A percentile compares a stretch with the other conserved stretches of the same genome.
phyloP scores from a whole-genome alignment of 2,329 filamentous ascomycete genomes.

The Colletotrichum cereale region DNA sequence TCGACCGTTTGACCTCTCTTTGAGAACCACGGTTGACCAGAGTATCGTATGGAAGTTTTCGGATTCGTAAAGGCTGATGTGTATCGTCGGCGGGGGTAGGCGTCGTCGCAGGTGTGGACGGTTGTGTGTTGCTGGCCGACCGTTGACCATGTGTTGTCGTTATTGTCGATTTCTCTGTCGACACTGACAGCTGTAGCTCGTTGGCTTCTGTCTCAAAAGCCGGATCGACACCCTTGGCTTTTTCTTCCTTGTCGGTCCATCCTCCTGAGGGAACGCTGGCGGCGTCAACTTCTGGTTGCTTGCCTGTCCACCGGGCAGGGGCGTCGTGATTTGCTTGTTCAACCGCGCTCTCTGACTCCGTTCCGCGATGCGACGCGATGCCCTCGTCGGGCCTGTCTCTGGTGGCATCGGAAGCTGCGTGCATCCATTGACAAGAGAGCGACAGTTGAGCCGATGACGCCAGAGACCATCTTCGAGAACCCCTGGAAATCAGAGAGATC shows the following conservation, averaged over 20 bases:
- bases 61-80: background rate
- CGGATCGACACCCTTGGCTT: slow-evolving; percentile 1
- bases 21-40: background rate
- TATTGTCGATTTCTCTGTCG: background rate
- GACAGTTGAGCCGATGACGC: slow-evolving; percentile 23
- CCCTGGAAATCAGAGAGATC: slow-evolving; percentile 42
- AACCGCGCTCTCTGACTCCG: background rate
- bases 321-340: background rate
- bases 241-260: background rate
- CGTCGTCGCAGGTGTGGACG: background rate
- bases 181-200: too few relatives aligned
- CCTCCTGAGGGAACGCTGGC: background rate
- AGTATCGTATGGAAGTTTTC: background rate
- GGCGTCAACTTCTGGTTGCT: background rate
- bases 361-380: background rate
- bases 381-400: background rate
- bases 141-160: background rate
- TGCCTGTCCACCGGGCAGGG: background rate
- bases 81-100: background rate
- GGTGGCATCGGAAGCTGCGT: slow-evolving; percentile 9
- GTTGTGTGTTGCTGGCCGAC: background rate
- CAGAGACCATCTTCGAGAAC: slow-evolving; percentile 36
- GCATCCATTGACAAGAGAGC: slow-evolving; percentile 14
- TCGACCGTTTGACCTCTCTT: background rate
- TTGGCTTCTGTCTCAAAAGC: background rate